phyloP scores from a whole-genome alignment of 2,329 filamentous ascomycete genomes.

The Colletotrichum simmondsii region DNA sequence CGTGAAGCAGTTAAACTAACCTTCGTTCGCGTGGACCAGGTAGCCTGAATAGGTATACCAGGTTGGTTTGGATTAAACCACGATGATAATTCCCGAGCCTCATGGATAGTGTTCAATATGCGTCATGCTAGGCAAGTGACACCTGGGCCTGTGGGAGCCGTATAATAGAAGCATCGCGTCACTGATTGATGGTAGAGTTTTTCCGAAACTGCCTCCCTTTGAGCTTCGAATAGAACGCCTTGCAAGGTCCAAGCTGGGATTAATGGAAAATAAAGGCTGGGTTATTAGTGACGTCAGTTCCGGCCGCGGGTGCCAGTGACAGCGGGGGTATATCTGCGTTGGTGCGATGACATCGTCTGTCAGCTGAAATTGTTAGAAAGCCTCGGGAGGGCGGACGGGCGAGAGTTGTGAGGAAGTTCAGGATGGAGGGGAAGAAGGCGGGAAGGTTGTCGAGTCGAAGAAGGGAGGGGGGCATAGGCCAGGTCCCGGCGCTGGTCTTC shows the following conservation, averaged over 20 bases:
- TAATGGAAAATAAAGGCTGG: not conserved
- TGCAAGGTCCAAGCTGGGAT: slow-evolving; percentile 31
- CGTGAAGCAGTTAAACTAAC: slow-evolving; percentile 19
- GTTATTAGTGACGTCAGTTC: slow-evolving; percentile 29
- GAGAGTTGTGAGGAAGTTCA: not conserved
- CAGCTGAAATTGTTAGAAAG: slow-evolving; percentile 30
- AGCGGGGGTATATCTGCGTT: slow-evolving; percentile 3
- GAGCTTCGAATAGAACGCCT: slow-evolving; percentile 17
- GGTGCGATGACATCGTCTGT: slow-evolving; percentile 30
- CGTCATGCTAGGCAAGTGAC: slow-evolving; percentile 15
- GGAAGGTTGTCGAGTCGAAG: slow-evolving; percentile 9
- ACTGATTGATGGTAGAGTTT: slow-evolving; percentile 25
- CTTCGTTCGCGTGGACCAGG: slow-evolving; percentile 4
- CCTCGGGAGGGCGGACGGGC: slow-evolving; percentile 18
- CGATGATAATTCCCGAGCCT: slow-evolving; percentile 10
- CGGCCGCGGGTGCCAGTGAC: slow-evolving; percentile 16
- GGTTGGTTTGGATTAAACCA: not conserved
- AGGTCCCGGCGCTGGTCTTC: slow-evolving; percentile 6
- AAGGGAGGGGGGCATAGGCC: slow-evolving; percentile 4
- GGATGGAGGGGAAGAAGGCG: not conserved
- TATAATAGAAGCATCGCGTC: slow-evolving; percentile 19
- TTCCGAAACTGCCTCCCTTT: slow-evolving; percentile 17
- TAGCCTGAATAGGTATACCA: not conserved
- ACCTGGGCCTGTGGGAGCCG: not conserved
- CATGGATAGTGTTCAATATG: slow-evolving; percentile 6